phyloP scores from a whole-genome alignment of 2,329 filamentous ascomycete species.

The Cordyceps militaris region DNA sequence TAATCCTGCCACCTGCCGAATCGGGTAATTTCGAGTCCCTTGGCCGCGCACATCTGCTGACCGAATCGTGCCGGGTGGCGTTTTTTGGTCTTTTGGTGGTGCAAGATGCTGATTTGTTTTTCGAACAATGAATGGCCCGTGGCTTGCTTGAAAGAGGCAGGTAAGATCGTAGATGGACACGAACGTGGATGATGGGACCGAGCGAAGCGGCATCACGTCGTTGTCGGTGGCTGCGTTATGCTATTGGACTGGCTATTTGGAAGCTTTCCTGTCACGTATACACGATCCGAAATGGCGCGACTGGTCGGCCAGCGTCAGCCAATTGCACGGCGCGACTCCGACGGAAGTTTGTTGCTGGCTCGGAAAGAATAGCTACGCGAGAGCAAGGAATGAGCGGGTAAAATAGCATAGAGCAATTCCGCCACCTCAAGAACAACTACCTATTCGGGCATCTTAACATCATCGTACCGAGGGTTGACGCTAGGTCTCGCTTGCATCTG shows the following conservation, averaged over 20 bases:
- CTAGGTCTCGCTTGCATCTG: background rate
- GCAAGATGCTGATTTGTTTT: background rate
- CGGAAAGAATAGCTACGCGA: no score
- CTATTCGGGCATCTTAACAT: background rate
- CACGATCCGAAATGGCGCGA: slow-evolving; percentile 2
- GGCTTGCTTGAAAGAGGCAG: slow-evolving; percentile 3
- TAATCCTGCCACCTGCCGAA: background rate
- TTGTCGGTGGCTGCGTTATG: background rate
- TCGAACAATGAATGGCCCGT: background rate
- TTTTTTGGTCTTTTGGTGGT: background rate
- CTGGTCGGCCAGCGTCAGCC: no score
- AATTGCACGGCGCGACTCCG: no score
- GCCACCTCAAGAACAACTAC: background rate
- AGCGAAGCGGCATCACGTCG: background rate
- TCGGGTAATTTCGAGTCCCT: background rate
- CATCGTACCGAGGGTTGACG: background rate
- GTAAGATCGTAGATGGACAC: background rate
- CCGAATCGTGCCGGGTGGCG: background rate
- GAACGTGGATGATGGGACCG: background rate
- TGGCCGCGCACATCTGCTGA: background rate
- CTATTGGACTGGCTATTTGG: background rate
- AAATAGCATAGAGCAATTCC: background rate
- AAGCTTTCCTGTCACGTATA: background rate
- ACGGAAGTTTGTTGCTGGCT: no score
- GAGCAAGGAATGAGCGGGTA: no score